These are phyloP conservation scores for Zygotorulaspora sp. DNA, from an alignment of 805 yeast genomes.

Conservation along the genomic window DNA sequence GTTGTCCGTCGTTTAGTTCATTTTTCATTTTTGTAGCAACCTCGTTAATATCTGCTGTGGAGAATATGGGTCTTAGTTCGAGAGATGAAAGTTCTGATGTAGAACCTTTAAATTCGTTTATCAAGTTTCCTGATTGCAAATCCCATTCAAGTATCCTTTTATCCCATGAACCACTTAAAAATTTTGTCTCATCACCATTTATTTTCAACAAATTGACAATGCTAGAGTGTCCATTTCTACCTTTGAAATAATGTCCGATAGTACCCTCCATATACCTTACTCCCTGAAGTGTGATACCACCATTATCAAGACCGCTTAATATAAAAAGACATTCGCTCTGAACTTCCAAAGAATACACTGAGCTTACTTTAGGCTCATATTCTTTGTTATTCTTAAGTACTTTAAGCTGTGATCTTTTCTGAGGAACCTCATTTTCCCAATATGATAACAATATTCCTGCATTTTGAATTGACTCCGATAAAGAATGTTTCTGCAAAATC, in stretches of 20 bases:
- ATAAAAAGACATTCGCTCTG: constrained; percentile 83
- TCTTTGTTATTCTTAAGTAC: constrained; percentile 34
- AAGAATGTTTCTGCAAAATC: constrained; percentile 82
- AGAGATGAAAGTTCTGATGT: constrained; percentile 78
- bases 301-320: constrained; percentile 71
- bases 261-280: constrained; percentile 78
- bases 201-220: constrained; percentile 71
- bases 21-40: constrained; percentile 19
- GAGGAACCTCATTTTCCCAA: constrained; percentile 96
- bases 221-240: constrained; percentile 51
- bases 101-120: constrained; percentile 48
- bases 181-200: constrained; percentile 54
- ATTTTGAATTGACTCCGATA: constrained; percentile 78
- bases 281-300: constrained; percentile 84
- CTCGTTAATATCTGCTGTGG: constrained; percentile 42
- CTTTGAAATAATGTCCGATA: constrained; percentile 67
- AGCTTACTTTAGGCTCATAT: constrained; percentile 60
- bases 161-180: constrained; percentile 91
- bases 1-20: constrained; percentile 27
- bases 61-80: constrained; percentile 59
- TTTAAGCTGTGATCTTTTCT: constrained; percentile 41
- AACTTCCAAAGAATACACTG: constrained; percentile 82
- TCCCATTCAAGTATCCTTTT: constrained; percentile 79
- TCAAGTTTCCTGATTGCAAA: constrained; percentile 59
- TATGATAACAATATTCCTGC: constrained; percentile 80